Evolutionary conservation across 306 rosid genomes (phyloP).

Genomic region (Castanea mollissima): DNA sequence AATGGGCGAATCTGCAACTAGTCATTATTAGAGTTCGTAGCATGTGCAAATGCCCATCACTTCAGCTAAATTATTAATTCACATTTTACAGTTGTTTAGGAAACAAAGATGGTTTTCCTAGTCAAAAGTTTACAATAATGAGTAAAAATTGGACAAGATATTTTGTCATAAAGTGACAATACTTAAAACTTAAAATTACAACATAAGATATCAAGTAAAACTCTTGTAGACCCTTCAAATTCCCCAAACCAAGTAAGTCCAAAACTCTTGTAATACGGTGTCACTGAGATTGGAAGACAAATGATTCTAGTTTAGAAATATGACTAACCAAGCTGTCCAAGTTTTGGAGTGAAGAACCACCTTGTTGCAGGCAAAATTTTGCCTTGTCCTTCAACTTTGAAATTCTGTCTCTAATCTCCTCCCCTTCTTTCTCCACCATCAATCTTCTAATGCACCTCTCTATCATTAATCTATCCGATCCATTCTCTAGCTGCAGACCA

Average conservation of each 20-base stretch:
- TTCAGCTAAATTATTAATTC: too few relatives aligned
- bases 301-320: neutral
- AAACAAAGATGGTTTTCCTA: too few relatives aligned
- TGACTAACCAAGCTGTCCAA: constrained; percentile 20
- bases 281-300: neutral
- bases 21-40: too few relatives aligned
- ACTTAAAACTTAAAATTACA: neutral
- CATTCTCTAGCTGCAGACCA: constrained; percentile 42
- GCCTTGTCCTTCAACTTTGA: constrained; percentile 44
- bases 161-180: neutral
- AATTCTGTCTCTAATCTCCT: constrained; percentile 38
- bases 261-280: neutral
- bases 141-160: too few relatives aligned
- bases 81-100: too few relatives aligned
- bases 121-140: too few relatives aligned
- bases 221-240: neutral
- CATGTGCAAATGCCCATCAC: too few relatives aligned
- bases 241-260: neutral
- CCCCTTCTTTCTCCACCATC: constrained; percentile 42
- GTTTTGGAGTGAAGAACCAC: constrained; percentile 20
- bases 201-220: neutral
- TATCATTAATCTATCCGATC: constrained; percentile 44
- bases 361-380: constrained; percentile 16
- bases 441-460: constrained; percentile 37
- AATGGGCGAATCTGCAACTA: too few relatives aligned